phyloP scores from a whole-genome alignment of 768 basidiomycete species.

The Rhizopogon salebrosus region DNA sequence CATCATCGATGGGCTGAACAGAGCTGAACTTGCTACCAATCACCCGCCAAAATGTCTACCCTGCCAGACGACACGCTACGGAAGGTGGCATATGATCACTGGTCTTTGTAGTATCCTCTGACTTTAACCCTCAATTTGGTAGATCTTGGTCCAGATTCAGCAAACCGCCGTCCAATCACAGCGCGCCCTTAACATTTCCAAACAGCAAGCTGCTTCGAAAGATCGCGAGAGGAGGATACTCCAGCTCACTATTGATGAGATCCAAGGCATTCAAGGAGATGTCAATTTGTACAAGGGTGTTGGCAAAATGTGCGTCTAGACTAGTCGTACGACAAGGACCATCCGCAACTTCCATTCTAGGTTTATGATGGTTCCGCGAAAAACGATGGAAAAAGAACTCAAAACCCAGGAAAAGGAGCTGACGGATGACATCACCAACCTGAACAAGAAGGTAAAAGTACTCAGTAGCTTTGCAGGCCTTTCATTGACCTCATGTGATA shows the following conservation, averaged over 20 bases:
- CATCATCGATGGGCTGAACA: neutral
- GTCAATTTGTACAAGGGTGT: conserved; percentile 91
- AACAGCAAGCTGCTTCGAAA: conserved; percentile 73
- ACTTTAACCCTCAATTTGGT: conserved; percentile 18
- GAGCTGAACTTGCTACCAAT: neutral
- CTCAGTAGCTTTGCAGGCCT: neutral
- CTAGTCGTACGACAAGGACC: neutral
- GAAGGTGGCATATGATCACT: conserved; percentile 44
- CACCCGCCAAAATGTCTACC: conserved; percentile 40
- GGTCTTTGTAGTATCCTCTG: neutral
- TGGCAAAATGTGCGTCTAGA: conserved; percentile 74
- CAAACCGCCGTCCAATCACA: conserved; percentile 86
- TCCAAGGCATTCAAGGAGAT: conserved; percentile 61
- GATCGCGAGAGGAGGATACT: conserved; percentile 88
- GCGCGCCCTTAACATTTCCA: conserved; percentile 63
- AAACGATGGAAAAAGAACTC: conserved; percentile 72
- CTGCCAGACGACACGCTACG: conserved; percentile 78
- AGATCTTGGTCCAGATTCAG: conserved; percentile 94
- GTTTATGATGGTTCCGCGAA: conserved; percentile 86
- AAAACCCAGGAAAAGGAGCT: conserved; percentile 77
- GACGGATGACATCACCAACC: conserved; percentile 72
- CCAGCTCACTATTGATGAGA: conserved; percentile 84
- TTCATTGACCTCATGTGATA: neutral
- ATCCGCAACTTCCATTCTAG: conserved; percentile 32
- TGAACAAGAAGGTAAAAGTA: conserved; percentile 77